Evolutionary conservation across 2,329 filamentous ascomycete species (phyloP), one percentile per base, ranked within the genome.

Genomic region (Penicillium sp.): DNA sequence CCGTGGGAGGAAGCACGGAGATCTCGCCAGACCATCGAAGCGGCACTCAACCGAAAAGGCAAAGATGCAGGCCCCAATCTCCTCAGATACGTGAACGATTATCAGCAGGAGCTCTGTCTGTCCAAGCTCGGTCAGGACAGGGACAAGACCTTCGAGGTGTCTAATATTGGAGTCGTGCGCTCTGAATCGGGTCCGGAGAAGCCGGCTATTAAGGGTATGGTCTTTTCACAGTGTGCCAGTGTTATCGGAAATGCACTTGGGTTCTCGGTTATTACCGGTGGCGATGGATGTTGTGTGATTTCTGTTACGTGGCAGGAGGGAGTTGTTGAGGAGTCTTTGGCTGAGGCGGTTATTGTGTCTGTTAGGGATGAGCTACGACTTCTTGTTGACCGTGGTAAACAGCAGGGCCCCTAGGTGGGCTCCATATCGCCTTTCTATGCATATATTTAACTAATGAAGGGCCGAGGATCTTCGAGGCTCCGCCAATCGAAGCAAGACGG

Each of bases 181-280:
- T 35, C 43, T 2, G 47, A 49, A 13, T 35, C 42, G 18, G 52
- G 51, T 12, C 10, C 55, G 4, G 48, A 53, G 28, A 47, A 50
- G 6, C 58, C 66, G 56, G 56, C 50, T 15, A 65, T 76, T 25
- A 68, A 68, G 1, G 65, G 71, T 3, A 67, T 76, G 57, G 51
- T 73, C 3, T 77, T 78, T 47, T 75, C 73, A 23, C 75, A 78
- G 54, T 71, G 70, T 53, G 63, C 66, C 2, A 69, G 65, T 54
- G 67, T 71, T 1, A 62, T 66, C 2, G 70, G 72, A 0, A 59
- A 62, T 25, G 69, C 70, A 3, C 53, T 78, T 37, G 62, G 61
- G 12, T 59, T 75, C 6, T 74, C 68, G 35, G 66, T 66, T 45
- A 64, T 72, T 12, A 75, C 73, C 0, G 76, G 76, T 12, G 67